These are phyloP conservation scores for Cucumis hystrix DNA, from an alignment of 306 rosid genomes.

Conservation along the genomic window DNA sequence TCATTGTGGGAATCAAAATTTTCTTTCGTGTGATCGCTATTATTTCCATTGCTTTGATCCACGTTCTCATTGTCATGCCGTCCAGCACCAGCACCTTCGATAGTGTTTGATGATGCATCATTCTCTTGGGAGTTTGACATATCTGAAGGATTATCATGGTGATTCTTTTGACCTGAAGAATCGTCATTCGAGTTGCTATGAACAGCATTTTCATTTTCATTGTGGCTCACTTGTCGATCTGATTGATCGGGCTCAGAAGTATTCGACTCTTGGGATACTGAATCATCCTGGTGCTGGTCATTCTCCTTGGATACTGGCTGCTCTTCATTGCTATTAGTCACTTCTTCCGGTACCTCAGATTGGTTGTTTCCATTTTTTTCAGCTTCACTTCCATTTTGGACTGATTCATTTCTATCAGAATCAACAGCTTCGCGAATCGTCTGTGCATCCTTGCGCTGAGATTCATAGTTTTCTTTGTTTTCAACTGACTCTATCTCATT, in stretches of 20 bases:
- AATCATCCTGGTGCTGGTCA: constrained; percentile 19
- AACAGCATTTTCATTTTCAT: neutral
- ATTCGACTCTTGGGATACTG: constrained; percentile 6
- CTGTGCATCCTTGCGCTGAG: constrained; percentile 25
- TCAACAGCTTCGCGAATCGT: constrained; percentile 15
- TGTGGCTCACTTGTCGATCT: neutral
- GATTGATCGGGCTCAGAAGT: neutral
- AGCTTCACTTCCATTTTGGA: constrained; percentile 2
- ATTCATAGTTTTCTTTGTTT: constrained; percentile 36
- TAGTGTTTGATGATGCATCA: constrained; percentile 28
- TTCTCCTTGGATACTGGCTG: constrained; percentile 19
- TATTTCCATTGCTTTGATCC: constrained; percentile 22
- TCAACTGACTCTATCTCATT: constrained; percentile 29
- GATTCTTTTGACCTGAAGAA: constrained; percentile 24
- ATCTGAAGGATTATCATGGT: constrained; percentile 35
- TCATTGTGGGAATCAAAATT: constrained; percentile 24
- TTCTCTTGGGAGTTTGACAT: constrained; percentile 35
- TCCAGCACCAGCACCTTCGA: constrained; percentile 15
- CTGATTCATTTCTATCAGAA: constrained; percentile 15
- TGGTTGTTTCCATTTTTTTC: constrained; percentile 15
- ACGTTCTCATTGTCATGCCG: constrained; percentile 22
- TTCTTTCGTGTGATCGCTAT: constrained; percentile 26
- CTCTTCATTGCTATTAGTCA: constrained; percentile 26
- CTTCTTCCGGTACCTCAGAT: constrained; percentile 14
- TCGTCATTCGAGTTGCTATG: constrained; percentile 17